Evolutionary conservation across 148 eudicot genomes (phyloP).

Genomic region (Camellia japonica): DNA sequence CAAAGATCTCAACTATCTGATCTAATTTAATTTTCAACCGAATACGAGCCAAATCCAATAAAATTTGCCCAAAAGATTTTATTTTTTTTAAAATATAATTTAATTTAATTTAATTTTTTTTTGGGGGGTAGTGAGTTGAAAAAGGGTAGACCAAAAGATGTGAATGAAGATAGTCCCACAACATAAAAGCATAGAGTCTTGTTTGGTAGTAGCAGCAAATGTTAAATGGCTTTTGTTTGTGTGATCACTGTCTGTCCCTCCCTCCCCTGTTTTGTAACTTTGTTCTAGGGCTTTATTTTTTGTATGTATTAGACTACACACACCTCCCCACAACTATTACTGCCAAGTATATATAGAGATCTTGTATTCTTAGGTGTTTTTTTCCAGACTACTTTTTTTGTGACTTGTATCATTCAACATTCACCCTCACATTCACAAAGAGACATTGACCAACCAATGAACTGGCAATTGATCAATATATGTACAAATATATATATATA

Average conservation of each 20-base stretch:
- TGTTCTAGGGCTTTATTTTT: not conserved
- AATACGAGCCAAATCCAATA: no score
- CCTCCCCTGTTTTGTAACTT: conserved; percentile 1
- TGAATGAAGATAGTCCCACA: not conserved
- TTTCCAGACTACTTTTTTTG: not conserved
- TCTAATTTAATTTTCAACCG: no score
- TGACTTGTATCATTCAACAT: conserved; percentile 7
- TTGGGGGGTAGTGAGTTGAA: no score
- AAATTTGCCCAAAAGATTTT: no score
- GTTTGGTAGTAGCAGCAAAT: not conserved
- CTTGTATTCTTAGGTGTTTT: not conserved
- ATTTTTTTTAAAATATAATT: no score
- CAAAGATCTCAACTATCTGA: no score
- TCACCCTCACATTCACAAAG: not conserved
- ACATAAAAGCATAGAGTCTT: not conserved
- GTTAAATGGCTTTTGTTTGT: not conserved
- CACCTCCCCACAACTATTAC: not conserved
- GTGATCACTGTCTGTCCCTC: conserved; percentile 5
- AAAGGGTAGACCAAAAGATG: no score
- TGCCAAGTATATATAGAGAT: no score
- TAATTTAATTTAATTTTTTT: no score
- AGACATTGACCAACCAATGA: not conserved
- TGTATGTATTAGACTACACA: not conserved
- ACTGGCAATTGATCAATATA: not conserved
- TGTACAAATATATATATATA: no score